Evolutionary conservation across 768 basidiomycete genomes (phyloP), one percentile per base, ranked within the genome.

Genomic region (Russula virescens): DNA sequence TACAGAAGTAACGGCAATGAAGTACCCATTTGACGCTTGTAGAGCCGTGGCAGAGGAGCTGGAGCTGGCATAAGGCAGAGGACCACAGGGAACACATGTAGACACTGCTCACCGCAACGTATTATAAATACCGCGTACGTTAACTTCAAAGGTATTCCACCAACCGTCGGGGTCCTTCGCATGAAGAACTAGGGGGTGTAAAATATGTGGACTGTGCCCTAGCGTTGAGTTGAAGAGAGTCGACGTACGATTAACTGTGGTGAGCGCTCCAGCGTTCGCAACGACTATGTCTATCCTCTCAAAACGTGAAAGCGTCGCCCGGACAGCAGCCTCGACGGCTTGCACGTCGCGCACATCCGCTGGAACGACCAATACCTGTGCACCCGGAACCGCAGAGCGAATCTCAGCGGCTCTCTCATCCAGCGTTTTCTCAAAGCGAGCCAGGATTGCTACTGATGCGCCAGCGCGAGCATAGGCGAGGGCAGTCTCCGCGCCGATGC

Each of bases 81-180:
- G 3, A 8, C 8, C 42, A 23, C 14, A 23, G 8, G 14, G 43
- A 6, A 25, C 38, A 11, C 25, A 3, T 2, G 6, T 31, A 35
- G 5, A 35, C 7, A 1, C 16, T 18, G 57, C 66, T 25, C 21
- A 69, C 69, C 69, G 70, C 3, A 68, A 65, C 1, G 68, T 42
- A 42, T 69, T 70, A 63, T 59, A 73, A 10, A 63, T 46, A 1
- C 69, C 70, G 0, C 68, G 70, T 11, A 71, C 52, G 56, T 70
- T 71, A 11, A 70, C 68, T 28, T 69, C 69, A 55, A 66, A 55
- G 7, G 60, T 62, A 43, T 67, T 67, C 69, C 68, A 69, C 69
- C 71, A 73, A 51, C 68, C 64, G 5, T 63, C 63, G 11, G 70
- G 62, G 55, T 71, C 68, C 53, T 60, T 62, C 28, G 19, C 18